These are phyloP conservation scores for Solanum chmielewskii DNA, from an alignment of 257 asterid species.

Conservation along the genomic window DNA sequence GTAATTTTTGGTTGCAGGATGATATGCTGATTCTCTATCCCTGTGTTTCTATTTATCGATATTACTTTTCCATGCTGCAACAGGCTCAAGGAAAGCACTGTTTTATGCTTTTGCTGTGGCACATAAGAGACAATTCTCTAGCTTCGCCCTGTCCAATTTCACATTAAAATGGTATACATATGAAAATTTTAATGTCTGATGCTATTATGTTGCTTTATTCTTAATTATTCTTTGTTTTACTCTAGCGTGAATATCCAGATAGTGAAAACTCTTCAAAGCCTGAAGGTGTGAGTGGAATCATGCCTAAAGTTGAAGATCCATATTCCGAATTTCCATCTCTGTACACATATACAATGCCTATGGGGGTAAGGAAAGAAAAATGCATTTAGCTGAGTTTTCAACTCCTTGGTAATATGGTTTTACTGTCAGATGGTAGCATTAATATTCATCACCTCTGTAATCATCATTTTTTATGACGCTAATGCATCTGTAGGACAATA, in stretches of 20 bases:
- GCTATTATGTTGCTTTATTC: background rate
- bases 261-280: slow-evolving; percentile 31
- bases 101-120: background rate
- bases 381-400: background rate
- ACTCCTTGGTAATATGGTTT: background rate
- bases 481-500: slow-evolving; percentile 34
- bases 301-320: slow-evolving; percentile 50
- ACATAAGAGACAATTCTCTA: background rate
- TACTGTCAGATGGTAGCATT: background rate
- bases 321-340: slow-evolving; percentile 24
- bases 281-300: slow-evolving; percentile 16
- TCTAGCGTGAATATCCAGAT: slow-evolving; percentile 41
- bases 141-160: background rate
- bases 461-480: background rate
- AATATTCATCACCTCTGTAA: background rate
- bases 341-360: slow-evolving; percentile 12
- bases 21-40: background rate
- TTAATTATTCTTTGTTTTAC: background rate
- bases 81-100: background rate
- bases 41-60: background rate
- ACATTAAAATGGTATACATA: background rate
- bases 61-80: background rate
- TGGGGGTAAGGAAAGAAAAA: slow-evolving; percentile 24
- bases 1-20: background rate
- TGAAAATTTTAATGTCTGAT: background rate